phyloP scores from a whole-genome alignment of 345 rosid genomes.

The Rhodamnia argentea region DNA sequence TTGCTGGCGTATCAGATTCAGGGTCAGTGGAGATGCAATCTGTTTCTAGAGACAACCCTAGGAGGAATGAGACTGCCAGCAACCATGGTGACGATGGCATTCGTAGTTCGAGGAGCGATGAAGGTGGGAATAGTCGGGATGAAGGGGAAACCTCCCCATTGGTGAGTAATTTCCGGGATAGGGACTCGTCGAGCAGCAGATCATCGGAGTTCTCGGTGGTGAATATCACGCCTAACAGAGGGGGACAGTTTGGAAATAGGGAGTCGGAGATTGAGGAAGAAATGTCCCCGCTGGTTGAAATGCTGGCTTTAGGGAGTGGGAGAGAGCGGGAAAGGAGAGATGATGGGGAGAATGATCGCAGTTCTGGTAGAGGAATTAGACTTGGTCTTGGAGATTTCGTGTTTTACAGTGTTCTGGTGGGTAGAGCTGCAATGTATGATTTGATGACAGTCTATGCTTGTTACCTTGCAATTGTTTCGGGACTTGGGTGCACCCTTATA shows the following conservation, averaged over 20 bases:
- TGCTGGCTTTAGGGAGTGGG: slow-evolving; percentile 30
- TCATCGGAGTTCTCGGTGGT: slow-evolving; percentile 43
- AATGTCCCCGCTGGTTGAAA: slow-evolving; percentile 77
- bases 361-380: slow-evolving; percentile 48
- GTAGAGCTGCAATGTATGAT: slow-evolving; percentile 99
- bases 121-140: slow-evolving; percentile 23
- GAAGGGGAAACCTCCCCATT: slow-evolving; percentile 39
- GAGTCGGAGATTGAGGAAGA: slow-evolving; percentile 46
- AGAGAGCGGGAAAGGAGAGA: slow-evolving; percentile 21
- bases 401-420: slow-evolving; percentile 97
- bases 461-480: slow-evolving; percentile 89
- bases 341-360: slow-evolving; percentile 10
- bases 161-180: slow-evolving; percentile 29
- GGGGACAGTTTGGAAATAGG: slow-evolving; percentile 15
- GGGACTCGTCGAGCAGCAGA: slow-evolving; percentile 27
- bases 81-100: background rate
- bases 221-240: background rate
- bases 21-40: slow-evolving; percentile 77
- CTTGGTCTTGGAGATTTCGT: slow-evolving; percentile 97
- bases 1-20: slow-evolving; percentile 53
- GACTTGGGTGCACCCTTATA: slow-evolving; percentile 95
- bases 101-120: slow-evolving; percentile 13
- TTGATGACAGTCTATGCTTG: slow-evolving; percentile 97
- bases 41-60: slow-evolving; percentile 18
- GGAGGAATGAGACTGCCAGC: slow-evolving; percentile 6